Evolutionary conservation across 2,329 filamentous ascomycete genomes (phyloP).

Genomic region (Aspergillus costaricaensis): DNA sequence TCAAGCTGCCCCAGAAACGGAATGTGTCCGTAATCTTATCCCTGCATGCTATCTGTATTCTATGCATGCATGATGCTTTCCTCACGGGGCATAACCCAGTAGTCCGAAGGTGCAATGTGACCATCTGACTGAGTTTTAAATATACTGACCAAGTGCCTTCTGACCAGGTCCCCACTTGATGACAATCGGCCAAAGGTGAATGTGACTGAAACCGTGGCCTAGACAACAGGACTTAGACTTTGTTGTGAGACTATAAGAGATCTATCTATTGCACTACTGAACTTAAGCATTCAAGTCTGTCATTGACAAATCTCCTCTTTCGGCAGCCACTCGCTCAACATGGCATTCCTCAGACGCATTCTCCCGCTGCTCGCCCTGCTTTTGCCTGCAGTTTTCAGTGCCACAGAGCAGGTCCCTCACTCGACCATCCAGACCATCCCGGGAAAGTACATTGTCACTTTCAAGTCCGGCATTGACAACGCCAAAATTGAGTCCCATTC

Average conservation of each 20-base stretch:
- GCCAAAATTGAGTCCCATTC: constrained; percentile 24
- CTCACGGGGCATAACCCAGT: constrained; percentile 23
- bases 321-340: not conserved
- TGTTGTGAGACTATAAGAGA: not conserved
- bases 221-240: not conserved
- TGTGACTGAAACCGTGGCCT: constrained; percentile 4
- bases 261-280: not conserved
- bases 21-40: not conserved
- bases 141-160: constrained; percentile 1
- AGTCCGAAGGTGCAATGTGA: constrained; percentile 27
- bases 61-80: constrained; percentile 14
- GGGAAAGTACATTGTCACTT: constrained; percentile 29
- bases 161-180: constrained; percentile 15
- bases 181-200: not conserved
- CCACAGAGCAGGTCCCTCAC: constrained; percentile 17
- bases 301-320: not conserved
- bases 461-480: constrained; percentile 22
- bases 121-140: constrained; percentile 24
- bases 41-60: constrained; percentile 11
- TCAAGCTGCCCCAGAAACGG: not conserved
- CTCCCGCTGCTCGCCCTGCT: constrained; percentile 27
- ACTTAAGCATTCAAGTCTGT: not conserved
- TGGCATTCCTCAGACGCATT: constrained; percentile 25
- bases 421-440: constrained; percentile 19
- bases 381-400: constrained; percentile 25